phyloP scores from a whole-genome alignment of 495 filamentous ascomycete genomes.

The Thozetella sp. region DNA sequence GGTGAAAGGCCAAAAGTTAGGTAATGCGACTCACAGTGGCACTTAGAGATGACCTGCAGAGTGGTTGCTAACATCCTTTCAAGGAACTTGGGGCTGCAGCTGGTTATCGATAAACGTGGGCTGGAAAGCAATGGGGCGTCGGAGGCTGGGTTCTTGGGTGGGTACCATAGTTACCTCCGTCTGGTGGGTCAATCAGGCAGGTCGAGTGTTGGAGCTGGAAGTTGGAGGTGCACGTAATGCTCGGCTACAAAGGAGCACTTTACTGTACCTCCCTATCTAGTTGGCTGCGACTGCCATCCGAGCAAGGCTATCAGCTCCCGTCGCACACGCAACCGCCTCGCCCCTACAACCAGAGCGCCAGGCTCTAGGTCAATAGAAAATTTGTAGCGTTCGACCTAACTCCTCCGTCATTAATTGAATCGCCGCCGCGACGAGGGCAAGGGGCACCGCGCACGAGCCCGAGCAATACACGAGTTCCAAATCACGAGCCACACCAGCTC shows the following conservation, averaged over 20 bases:
- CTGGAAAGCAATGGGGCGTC: not conserved
- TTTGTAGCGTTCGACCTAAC: not conserved
- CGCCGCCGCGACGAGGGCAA: no score
- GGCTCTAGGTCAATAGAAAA: not conserved
- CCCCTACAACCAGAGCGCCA: no score
- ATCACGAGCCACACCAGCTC: not conserved
- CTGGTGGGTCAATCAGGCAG: not conserved
- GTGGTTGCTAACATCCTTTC: no score
- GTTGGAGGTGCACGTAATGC: not conserved
- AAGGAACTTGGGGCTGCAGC: not conserved
- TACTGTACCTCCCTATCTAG: no score
- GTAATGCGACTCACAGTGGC: no score
- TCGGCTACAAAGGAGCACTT: not conserved
- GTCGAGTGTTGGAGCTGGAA: not conserved
- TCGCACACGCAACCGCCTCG: no score
- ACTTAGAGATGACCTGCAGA: no score
- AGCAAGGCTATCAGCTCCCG: not conserved
- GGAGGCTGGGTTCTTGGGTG: not conserved
- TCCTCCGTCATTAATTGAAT: slow-evolving; percentile 1
- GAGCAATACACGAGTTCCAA: not conserved
- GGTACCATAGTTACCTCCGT: not conserved
- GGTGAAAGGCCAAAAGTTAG: no score
- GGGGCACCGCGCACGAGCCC: no score
- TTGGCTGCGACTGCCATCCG: no score
- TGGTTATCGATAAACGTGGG: not conserved